A percentile compares a stretch with the other conserved stretches of the same genome.
Evolutionary conservation across 176 grass and related monocot species (phyloP).

Genomic region (Tuctoria greenei): DNA sequence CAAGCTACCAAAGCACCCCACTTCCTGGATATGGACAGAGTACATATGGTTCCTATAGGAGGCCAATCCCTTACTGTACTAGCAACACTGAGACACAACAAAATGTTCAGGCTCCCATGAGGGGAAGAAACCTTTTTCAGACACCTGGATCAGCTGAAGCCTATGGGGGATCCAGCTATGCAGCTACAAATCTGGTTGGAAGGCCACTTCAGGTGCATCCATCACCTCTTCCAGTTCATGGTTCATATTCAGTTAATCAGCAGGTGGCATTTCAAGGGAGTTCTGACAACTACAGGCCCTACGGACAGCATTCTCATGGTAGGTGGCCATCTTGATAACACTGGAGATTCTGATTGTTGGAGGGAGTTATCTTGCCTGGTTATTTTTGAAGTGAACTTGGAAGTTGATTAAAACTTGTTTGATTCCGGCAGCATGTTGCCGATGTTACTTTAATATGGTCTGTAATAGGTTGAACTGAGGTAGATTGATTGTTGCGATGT

Average conservation of each 20-base stretch:
- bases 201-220: constrained; percentile 20
- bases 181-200: constrained; percentile 33
- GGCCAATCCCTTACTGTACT: constrained; percentile 17
- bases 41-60: constrained; percentile 21
- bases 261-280: constrained; percentile 17
- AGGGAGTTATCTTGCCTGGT: no score
- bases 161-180: constrained; percentile 32
- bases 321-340: constrained; percentile 1
- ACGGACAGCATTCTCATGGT: constrained; percentile 39
- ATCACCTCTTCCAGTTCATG: constrained; percentile 20
- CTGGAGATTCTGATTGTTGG: no score
- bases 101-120: constrained; percentile 12
- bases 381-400: no score
- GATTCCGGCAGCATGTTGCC: no score
- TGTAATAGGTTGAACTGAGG: no score
- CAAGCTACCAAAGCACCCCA: constrained; percentile 35
- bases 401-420: no score
- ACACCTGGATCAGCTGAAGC: constrained; percentile 8
- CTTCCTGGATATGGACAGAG: constrained; percentile 23
- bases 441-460: no score
- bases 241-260: constrained; percentile 7
- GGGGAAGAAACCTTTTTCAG: constrained; percentile 18
- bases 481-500: no score
- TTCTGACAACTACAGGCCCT: constrained; percentile 21
- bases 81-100: constrained; percentile 15